A percentile compares a stretch with the other conserved stretches of the same genome.
Evolutionary conservation across 345 rosid genomes (phyloP).

Genomic region (Pugionium cornutum): DNA sequence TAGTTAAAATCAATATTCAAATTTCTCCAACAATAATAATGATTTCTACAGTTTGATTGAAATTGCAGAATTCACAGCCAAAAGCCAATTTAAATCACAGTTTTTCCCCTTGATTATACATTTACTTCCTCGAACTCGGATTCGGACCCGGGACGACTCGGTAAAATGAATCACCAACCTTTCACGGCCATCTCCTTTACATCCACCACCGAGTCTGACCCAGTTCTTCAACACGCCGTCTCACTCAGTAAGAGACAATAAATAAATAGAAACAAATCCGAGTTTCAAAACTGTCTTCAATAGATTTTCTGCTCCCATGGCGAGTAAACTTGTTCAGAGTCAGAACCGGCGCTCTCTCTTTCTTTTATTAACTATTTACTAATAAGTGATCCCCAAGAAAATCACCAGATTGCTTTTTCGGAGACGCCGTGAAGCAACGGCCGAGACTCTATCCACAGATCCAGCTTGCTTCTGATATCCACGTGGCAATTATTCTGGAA

Average conservation of each 20-base stretch:
- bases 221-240: slow-evolving; percentile 24
- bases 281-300: neutral
- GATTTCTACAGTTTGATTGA: slow-evolving; percentile 20
- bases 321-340: slow-evolving; percentile 40
- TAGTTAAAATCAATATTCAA: neutral
- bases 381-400: neutral
- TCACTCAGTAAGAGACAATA: slow-evolving; percentile 17
- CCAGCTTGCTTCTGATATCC: slow-evolving; percentile 47
- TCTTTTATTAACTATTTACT: slow-evolving; percentile 19
- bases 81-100: slow-evolving; percentile 12
- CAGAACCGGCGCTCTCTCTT: slow-evolving; percentile 7
- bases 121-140: slow-evolving; percentile 33
- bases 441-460: slow-evolving; percentile 72
- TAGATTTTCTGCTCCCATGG: neutral
- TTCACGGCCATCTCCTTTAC: slow-evolving; percentile 55
- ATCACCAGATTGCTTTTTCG: slow-evolving; percentile 55
- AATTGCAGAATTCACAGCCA: slow-evolving; percentile 24
- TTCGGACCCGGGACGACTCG: slow-evolving; percentile 64
- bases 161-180: slow-evolving; percentile 48
- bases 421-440: slow-evolving; percentile 67
- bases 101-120: neutral
- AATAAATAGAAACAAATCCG: slow-evolving; percentile 13
- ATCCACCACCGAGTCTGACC: slow-evolving; percentile 20
- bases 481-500: slow-evolving; percentile 60
- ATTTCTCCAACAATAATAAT: slow-evolving; percentile 8